phyloP scores from a whole-genome alignment of 1,139 yeast genomes.

The Pichia sp. region DNA sequence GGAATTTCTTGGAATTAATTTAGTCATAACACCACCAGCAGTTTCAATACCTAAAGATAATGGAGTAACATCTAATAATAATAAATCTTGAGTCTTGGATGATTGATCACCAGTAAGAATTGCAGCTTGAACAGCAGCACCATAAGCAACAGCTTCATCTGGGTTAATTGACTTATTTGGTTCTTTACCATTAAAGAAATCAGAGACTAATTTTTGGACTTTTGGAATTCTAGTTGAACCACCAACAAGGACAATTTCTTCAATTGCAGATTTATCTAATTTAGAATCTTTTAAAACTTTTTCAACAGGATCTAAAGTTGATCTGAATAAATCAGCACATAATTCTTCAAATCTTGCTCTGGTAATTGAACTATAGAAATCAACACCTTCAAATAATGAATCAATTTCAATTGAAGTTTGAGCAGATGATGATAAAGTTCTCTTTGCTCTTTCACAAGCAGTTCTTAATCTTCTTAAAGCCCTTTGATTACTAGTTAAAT shows the following conservation, averaged over 20 bases:
- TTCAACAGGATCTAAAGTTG: slow-evolving; percentile 96
- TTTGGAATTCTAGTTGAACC: slow-evolving; percentile 99
- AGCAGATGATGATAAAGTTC: slow-evolving; percentile 95
- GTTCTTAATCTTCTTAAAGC: slow-evolving; percentile 95
- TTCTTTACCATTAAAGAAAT: slow-evolving; percentile 95
- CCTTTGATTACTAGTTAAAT: slow-evolving; percentile 68
- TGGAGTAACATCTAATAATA: slow-evolving; percentile 52
- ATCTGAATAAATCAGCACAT: slow-evolving; percentile 91
- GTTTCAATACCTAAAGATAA: slow-evolving; percentile 59
- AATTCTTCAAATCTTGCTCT: slow-evolving; percentile 99
- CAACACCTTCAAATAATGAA: slow-evolving; percentile 94
- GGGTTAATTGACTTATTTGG: slow-evolving; percentile 44
- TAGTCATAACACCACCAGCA: slow-evolving; percentile 63
- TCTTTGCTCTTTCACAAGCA: slow-evolving; percentile 99
- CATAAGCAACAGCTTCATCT: slow-evolving; percentile 69
- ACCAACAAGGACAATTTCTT: slow-evolving; percentile 98
- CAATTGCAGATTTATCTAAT: slow-evolving; percentile 80
- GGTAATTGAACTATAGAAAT: slow-evolving; percentile 93
- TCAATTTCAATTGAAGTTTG: slow-evolving; percentile 97
- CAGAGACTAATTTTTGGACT: slow-evolving; percentile 95
- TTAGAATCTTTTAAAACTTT: slow-evolving; percentile 95
- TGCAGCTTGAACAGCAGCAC: slow-evolving; percentile 84
- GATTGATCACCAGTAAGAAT: slow-evolving; percentile 86
- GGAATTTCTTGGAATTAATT: slow-evolving; percentile 58
- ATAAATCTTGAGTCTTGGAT: slow-evolving; percentile 47